Evolutionary conservation across 352 stramenopile species (phyloP).

Genomic region (Globisporangium abappressorium): DNA sequence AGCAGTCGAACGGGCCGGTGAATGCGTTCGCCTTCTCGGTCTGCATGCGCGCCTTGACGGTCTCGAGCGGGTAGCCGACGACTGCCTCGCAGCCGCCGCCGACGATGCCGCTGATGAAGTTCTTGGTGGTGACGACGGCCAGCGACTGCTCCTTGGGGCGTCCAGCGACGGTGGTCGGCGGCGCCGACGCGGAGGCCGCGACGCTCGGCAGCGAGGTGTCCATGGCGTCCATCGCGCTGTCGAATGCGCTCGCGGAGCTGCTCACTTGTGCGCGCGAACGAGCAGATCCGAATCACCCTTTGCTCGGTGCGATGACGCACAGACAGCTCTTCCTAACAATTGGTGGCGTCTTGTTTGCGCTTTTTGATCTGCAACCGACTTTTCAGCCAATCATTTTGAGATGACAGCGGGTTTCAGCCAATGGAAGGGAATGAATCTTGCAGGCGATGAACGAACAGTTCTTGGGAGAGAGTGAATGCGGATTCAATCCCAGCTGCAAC

Average conservation of each 20-base stretch:
- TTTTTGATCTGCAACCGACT: constrained; percentile 9
- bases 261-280: not conserved
- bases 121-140: constrained; percentile 50
- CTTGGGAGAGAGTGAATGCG: constrained; percentile 6
- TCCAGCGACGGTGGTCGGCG: not conserved
- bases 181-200: constrained; percentile 3
- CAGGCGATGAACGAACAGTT: not conserved
- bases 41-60: constrained; percentile 67
- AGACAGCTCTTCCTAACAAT: not conserved
- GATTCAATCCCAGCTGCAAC: not conserved
- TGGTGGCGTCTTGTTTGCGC: constrained; percentile 11
- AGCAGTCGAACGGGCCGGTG: constrained; percentile 45
- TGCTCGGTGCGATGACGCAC: constrained; percentile 11
- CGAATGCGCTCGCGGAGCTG: not conserved
- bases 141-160: constrained; percentile 30
- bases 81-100: constrained; percentile 56
- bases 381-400: constrained; percentile 6
- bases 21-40: constrained; percentile 46
- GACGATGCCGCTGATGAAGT: constrained; percentile 60
- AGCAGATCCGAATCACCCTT: constrained; percentile 1
- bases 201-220: constrained; percentile 20
- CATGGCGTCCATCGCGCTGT: constrained; percentile 1
- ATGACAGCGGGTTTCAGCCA: not conserved
- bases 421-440: constrained; percentile 1
- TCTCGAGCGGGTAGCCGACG: constrained; percentile 66